These are phyloP conservation scores for Talaromyces sp. DNA, from an alignment of 2,329 filamentous ascomycete genomes.

Conservation along the genomic window DNA sequence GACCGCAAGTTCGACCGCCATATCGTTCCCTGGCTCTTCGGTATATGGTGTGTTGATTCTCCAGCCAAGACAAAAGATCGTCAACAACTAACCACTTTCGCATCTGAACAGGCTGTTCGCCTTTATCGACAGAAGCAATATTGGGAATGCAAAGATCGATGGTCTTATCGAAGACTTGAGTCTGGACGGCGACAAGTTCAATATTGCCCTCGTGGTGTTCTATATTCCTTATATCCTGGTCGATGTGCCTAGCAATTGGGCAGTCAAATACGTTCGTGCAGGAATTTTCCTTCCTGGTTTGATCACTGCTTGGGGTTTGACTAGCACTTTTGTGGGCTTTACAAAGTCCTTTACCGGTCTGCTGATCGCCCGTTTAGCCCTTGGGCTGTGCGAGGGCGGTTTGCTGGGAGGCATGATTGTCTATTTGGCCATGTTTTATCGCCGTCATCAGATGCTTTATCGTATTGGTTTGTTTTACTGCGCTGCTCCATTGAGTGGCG, in stretches of 20 bases:
- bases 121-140: conserved; percentile 20
- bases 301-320: background rate
- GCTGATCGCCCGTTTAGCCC: conserved; percentile 25
- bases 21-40: conserved; percentile 8
- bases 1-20: background rate
- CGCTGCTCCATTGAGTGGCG: conserved; percentile 44
- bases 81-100: background rate
- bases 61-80: conserved; percentile 5
- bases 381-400: conserved; percentile 29
- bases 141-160: conserved; percentile 19
- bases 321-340: conserved; percentile 23
- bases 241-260: conserved; percentile 18
- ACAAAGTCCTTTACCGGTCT: conserved; percentile 24
- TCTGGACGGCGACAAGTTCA: conserved; percentile 25
- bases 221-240: conserved; percentile 24
- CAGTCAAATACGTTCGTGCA: background rate
- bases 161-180: conserved; percentile 18
- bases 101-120: background rate
- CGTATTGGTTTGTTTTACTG: conserved; percentile 44
- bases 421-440: conserved; percentile 31
- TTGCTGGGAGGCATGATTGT: conserved; percentile 33
- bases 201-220: conserved; percentile 30
- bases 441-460: conserved; percentile 27
- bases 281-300: background rate
- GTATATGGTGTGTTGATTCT: conserved; percentile 10